Conservation (phyloP, 805 yeast genomes). For the Nakazawaea pomicola region DNA sequence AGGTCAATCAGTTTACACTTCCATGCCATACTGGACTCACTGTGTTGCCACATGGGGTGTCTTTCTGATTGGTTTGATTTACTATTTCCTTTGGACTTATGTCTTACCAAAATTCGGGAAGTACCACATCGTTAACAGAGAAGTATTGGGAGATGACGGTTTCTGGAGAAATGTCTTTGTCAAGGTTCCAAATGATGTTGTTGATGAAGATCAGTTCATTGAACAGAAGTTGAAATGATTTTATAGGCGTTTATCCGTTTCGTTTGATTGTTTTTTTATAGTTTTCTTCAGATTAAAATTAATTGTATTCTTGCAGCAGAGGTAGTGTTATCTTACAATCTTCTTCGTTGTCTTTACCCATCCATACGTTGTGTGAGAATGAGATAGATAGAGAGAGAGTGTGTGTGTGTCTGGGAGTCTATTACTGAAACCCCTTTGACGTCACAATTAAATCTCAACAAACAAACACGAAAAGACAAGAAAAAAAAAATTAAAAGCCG, state of each 20-base stretch:
- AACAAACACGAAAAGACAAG: no score
- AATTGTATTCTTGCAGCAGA: no score
- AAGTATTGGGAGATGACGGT: slow-evolving; percentile 56
- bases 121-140: slow-evolving; percentile 46
- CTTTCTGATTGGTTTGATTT: slow-evolving; percentile 57
- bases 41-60: slow-evolving; percentile 82
- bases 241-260: background rate
- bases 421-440: no score
- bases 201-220: slow-evolving; percentile 6
- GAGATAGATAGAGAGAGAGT: no score
- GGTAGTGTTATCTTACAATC: no score
- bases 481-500: no score
- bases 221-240: slow-evolving; percentile 4
- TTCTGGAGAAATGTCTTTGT: slow-evolving; percentile 64
- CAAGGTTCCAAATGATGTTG: slow-evolving; percentile 27
- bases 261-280: background rate
- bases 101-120: slow-evolving; percentile 51
- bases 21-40: slow-evolving; percentile 70
- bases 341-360: no score
- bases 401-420: no score
- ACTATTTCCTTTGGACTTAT: slow-evolving; percentile 63
- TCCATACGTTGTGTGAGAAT: no score
- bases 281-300: background rate
- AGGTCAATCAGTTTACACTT: slow-evolving; percentile 64
- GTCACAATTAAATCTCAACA: no score